Conservation (phyloP, 495 filamentous ascomycete genomes). For the Alectoria sarmentosa region DNA sequence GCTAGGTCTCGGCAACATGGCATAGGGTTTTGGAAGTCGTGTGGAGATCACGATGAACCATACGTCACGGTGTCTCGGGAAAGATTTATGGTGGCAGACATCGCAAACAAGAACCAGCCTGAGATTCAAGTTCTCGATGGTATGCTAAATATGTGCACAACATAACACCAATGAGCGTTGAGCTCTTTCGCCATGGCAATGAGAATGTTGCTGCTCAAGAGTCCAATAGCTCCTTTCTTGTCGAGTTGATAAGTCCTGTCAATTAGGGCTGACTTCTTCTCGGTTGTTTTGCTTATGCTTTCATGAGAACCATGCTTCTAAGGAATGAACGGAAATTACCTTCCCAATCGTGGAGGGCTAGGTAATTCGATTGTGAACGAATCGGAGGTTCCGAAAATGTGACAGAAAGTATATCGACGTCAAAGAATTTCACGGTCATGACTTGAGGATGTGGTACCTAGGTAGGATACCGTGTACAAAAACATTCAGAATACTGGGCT, state of each 20-base stretch:
- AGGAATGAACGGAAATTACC: background rate
- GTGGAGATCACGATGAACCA: background rate
- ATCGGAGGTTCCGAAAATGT: no score
- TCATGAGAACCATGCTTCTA: background rate
- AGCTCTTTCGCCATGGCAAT: no score
- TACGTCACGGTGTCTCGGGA: no score
- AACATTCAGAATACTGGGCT: background rate
- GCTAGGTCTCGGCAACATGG: background rate
- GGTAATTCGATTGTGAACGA: no score
- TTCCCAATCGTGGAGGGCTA: no score
- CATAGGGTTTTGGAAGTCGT: background rate
- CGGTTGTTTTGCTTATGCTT: background rate
- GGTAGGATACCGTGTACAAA: background rate
- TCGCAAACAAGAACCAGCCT: background rate
- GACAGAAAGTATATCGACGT: background rate
- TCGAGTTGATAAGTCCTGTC: background rate
- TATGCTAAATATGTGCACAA: background rate
- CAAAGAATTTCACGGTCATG: no score
- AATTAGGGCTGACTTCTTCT: background rate
- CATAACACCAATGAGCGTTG: background rate
- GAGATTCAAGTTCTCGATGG: background rate
- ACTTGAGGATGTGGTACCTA: background rate
- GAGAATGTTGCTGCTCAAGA: background rate
- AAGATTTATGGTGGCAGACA: background rate
- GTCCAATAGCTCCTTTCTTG: background rate